These are phyloP conservation scores for Trifolium repens DNA, from an alignment of 306 rosid genomes.

Conservation along the genomic window DNA sequence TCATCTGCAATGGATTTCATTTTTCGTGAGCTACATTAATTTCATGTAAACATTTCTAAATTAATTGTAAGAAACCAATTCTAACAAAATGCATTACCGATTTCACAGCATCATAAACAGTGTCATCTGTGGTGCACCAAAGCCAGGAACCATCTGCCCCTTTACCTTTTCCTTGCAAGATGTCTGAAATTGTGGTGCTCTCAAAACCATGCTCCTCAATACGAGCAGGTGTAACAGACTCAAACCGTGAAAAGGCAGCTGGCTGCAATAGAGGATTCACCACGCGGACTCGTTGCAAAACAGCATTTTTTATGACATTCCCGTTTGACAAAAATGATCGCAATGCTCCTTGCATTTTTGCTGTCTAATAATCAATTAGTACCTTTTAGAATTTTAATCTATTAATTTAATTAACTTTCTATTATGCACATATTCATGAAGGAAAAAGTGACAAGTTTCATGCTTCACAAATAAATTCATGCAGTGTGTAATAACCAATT, in stretches of 20 bases:
- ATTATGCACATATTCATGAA: conserved; percentile 7
- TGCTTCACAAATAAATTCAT: conserved; percentile 15
- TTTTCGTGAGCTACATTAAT: conserved; percentile 21
- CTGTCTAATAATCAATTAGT: conserved; percentile 46
- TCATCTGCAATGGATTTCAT: conserved; percentile 68
- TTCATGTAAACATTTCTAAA: conserved; percentile 11
- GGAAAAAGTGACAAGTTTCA: conserved; percentile 12
- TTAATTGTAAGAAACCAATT: conserved; percentile 8
- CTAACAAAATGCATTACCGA: conserved; percentile 67
- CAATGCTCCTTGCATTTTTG: conserved; percentile 82
- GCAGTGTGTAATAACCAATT: conserved; percentile 1
- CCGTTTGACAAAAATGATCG: conserved; percentile 68
- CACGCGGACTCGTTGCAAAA: conserved; percentile 75
- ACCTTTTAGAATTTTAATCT: conserved; percentile 25
- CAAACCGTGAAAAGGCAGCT: conserved; percentile 60
- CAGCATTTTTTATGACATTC: conserved; percentile 67
- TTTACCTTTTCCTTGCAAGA: conserved; percentile 80
- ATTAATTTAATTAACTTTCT: not conserved
- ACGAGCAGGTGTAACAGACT: conserved; percentile 61
- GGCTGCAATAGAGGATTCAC: conserved; percentile 82
- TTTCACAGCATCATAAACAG: conserved; percentile 95
- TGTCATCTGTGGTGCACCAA: conserved; percentile 93
- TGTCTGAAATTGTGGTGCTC: conserved; percentile 84
- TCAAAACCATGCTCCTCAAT: conserved; percentile 98
- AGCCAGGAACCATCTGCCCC: conserved; percentile 99